Evolutionary conservation across 2,329 filamentous ascomycete genomes (phyloP).

Genomic region (Dothideomycetidae sp.): DNA sequence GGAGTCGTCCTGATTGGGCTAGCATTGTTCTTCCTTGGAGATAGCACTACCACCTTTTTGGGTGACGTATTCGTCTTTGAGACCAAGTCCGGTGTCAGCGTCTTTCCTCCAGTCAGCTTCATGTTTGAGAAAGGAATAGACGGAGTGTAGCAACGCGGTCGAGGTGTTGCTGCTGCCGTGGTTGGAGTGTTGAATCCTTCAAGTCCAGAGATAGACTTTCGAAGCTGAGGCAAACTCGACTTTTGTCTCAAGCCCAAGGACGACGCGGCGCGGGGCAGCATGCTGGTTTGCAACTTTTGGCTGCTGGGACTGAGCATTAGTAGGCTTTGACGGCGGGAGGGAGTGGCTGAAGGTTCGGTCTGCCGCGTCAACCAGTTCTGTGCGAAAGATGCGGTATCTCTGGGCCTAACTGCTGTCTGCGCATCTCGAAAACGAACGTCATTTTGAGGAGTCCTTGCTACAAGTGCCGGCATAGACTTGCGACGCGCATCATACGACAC

Average conservation of each 20-base stretch:
- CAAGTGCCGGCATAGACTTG: conserved; percentile 19
- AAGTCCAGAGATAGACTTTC: not conserved
- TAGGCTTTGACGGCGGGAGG: conserved; percentile 5
- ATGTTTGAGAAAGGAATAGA: conserved; percentile 4
- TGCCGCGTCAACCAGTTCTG: conserved; percentile 12
- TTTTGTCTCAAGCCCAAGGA: conserved; percentile 2
- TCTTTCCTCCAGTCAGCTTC: conserved; percentile 6
- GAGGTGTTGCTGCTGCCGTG: conserved; percentile 1
- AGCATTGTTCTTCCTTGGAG: conserved; percentile 9
- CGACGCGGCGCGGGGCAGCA: conserved; percentile 3
- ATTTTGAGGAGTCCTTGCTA: conserved; percentile 12
- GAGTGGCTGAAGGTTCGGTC: not conserved
- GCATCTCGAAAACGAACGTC: conserved; percentile 17
- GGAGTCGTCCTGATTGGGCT: conserved; percentile 21
- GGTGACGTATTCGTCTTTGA: conserved; percentile 18
- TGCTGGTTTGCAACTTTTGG: conserved; percentile 1
- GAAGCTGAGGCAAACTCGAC: not conserved
- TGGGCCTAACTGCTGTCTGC: conserved; percentile 18
- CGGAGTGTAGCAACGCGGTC: conserved; percentile 6
- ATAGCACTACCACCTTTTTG: conserved; percentile 14
- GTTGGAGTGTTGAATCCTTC: not conserved
- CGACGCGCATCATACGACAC: conserved; percentile 20
- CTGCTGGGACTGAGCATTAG: conserved; percentile 2
- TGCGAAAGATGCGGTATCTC: conserved; percentile 14
- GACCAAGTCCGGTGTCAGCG: conserved; percentile 4